Base-by-base conservation (phyloP, 1,284 basidiomycete species). In the Ganoderma leucocontextum region DNA sequence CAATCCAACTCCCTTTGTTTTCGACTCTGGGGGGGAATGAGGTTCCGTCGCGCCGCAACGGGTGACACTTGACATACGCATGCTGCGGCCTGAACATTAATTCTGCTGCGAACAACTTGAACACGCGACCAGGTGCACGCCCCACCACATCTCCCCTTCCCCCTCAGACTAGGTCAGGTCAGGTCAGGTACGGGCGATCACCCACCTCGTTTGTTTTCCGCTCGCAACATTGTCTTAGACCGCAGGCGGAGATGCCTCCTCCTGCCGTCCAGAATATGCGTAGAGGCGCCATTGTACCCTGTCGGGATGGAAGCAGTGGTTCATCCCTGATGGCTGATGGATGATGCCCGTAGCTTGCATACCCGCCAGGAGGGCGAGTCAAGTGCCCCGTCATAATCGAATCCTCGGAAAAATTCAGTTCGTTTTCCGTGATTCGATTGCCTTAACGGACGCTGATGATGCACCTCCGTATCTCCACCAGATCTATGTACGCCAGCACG, bases 1-100 rank as follows among this genome's bases (percentile, higher is more conserved):
- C 62, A 52, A 63, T 35, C 44, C 44, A 53, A 53, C 49, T 63
- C 5, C 36, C 42, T 58, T 9, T 58, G 35, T 17, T 35, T 22
- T 22, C 19, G 19, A 25, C 57, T 8, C 19, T n/a, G 60, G 33
- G 29, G 29, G 52, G 61, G 17, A 47, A 52, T 63, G 62, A 39
- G 61, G 52, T 62, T 60, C 39, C 62, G 33, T 62, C 58, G 61
- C 53, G 61, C 39, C 49, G 41, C 64, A 49, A 61, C 52, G 62
- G 52, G 7, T 12, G 52, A 33, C 52, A 49, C 25, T 22, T 49
- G 47, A 49, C 47, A 49, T 49, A 49, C 47, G 47, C 47, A 55
- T 55, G 52, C 15, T 55, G 29, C 13, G 17, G 29, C 52, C 52
- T 19, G 29, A 55, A 55, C 52, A 29, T 55, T 49, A 49, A 25